Base-by-base conservation (phyloP, 2,329 filamentous ascomycete genomes). In the Colletotrichum tabaci region DNA sequence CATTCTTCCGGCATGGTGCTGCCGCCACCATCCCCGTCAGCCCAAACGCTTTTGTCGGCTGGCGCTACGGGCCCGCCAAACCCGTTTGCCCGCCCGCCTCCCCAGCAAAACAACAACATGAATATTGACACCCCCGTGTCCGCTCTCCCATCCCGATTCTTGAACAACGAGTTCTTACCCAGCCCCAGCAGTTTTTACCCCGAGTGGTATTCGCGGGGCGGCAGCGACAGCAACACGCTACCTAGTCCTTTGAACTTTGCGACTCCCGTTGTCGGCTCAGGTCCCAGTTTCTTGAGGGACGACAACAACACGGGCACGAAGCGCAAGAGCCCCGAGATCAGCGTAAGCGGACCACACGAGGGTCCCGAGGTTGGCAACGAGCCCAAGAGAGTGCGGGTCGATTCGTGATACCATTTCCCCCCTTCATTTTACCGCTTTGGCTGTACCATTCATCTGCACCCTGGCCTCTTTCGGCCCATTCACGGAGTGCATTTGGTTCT, bases 41-140 rank as follows among this genome's bases (percentile, higher is more conserved):
- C 94, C 2, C 93, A 93, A 26, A 91, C 94, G 2, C 86, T 98
- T 8, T 86, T 98, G 66, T 98, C 95, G 58, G 96, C 96, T 0
- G 96, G 96, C 50, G 96, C 96, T 10, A 93, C 92, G 47, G 96
- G 96, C 0, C 96, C 96, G 16, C 95, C 95, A 2, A 99, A 99
- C 80, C 96, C 96, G 0, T 99, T 98, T 80, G 96, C 96, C 9
- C 89, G 96, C 52, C 96, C 96, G 0, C 89, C 92, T 35, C 94
- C 93, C 5, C 94, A 95, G 38, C 87, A 90, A 67, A 90, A 88
- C 76, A 84, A 78, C 71, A 84, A 80, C 61, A 83, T 86, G 74
- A 86, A 85, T 72, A 84, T 81, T 26, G 84, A 84, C 67, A 92
- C 96, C 0, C 96, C 96, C 0, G 95, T 97, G n/a, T 98, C 95